Conservation (phyloP, 2,329 filamentous ascomycete genomes). For the Fusarium irregulare region DNA sequence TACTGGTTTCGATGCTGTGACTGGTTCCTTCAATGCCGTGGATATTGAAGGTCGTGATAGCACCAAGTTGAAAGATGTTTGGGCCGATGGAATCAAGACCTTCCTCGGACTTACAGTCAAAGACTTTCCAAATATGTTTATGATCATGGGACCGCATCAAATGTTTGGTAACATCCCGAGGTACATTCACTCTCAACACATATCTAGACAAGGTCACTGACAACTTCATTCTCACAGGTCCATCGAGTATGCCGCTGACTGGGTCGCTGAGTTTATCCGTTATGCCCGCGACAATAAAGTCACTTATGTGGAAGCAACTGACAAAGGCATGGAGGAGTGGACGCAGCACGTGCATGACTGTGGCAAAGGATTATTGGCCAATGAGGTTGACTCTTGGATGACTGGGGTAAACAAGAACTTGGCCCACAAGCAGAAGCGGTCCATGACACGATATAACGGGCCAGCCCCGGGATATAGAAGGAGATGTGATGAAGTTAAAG, state of each 20-base stretch:
- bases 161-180: slow-evolving; percentile 57
- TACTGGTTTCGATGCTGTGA: slow-evolving; percentile 41
- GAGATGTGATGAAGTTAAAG: slow-evolving; percentile 51
- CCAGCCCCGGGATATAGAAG: slow-evolving; percentile 57
- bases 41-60: slow-evolving; percentile 61
- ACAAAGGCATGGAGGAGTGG: slow-evolving; percentile 55
- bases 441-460: slow-evolving; percentile 60
- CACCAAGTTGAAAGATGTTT: slow-evolving; percentile 52
- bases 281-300: slow-evolving; percentile 49
- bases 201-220: neutral
- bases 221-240: neutral
- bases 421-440: slow-evolving; percentile 57
- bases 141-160: slow-evolving; percentile 58
- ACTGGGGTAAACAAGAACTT: slow-evolving; percentile 66
- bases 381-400: slow-evolving; percentile 62
- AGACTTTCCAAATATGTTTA: slow-evolving; percentile 62
- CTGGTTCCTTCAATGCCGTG: slow-evolving; percentile 48
- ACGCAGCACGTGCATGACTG: slow-evolving; percentile 61
- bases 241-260: slow-evolving; percentile 57
- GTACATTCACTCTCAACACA: slow-evolving; percentile 14
- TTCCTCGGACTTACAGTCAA: slow-evolving; percentile 57
- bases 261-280: slow-evolving; percentile 51
- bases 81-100: slow-evolving; percentile 51
- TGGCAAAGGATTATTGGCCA: slow-evolving; percentile 55
- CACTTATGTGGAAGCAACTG: slow-evolving; percentile 54